phyloP scores from a whole-genome alignment of 768 basidiomycete genomes.

The Boletus insuetus region DNA sequence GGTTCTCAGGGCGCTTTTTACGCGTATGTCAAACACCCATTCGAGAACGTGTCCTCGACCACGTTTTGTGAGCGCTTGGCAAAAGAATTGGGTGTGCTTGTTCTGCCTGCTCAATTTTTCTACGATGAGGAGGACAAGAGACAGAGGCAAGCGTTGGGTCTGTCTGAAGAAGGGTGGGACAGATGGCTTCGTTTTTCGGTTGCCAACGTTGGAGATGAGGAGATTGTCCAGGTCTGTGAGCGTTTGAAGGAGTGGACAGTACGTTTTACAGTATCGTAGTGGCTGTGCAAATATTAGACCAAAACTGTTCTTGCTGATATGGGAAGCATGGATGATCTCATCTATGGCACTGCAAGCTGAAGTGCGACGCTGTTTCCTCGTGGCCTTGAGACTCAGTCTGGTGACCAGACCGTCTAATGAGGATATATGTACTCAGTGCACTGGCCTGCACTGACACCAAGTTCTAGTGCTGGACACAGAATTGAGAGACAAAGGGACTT shows the following conservation, averaged over 20 bases:
- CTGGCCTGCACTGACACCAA: too few species aligned
- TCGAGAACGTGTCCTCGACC: slow-evolving; percentile 41
- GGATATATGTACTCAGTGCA: too few species aligned
- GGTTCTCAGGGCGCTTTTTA: slow-evolving; percentile 72
- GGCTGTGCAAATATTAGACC: too few species aligned
- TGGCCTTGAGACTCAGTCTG: too few species aligned
- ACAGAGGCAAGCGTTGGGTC: slow-evolving; percentile 21
- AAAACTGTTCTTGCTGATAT: too few species aligned
- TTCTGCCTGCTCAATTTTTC: slow-evolving; percentile 68
- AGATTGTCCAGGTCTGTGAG: slow-evolving; percentile 50
- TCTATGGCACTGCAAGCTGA: too few species aligned
- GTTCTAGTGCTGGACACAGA: too few species aligned
- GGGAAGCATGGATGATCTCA: too few species aligned
- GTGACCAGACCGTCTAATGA: too few species aligned
- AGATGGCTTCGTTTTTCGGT: slow-evolving; percentile 79
- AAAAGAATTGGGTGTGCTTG: slow-evolving; percentile 58
- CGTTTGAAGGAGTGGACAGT: slow-evolving; percentile 42
- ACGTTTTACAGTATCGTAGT: slow-evolving; percentile 20
- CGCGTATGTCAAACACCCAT: slow-evolving; percentile 74
- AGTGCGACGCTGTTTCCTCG: too few species aligned
- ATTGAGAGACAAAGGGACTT: too few species aligned
- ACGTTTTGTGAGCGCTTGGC: slow-evolving; percentile 61
- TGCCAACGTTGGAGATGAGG: slow-evolving; percentile 72
- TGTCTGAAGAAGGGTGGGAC: slow-evolving; percentile 40
- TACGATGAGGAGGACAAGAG: slow-evolving; percentile 13